Percentiles rank a stretch among this genome's conserved stretches.
These are phyloP conservation scores for Huntiella savannae DNA, from an alignment of 2,329 filamentous ascomycete genomes.

Conservation along the genomic window DNA sequence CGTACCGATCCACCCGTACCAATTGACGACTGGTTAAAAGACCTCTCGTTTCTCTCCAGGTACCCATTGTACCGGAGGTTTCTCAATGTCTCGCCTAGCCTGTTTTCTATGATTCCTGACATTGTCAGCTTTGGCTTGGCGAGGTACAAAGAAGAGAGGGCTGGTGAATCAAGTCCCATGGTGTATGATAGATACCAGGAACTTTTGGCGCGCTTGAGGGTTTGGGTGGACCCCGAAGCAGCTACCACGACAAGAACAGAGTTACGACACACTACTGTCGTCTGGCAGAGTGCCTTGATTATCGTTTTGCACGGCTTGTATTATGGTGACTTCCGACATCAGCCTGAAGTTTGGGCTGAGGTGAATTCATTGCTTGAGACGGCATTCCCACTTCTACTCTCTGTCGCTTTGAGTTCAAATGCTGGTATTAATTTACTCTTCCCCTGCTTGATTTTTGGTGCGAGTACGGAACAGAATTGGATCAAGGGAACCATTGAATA, in stretches of 20 bases:
- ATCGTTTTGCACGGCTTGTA: conserved; percentile 10
- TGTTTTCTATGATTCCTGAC: conserved; percentile 9
- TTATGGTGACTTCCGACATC: conserved; percentile 6
- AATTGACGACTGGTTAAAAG: conserved; percentile 9
- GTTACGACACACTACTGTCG: conserved; percentile 6
- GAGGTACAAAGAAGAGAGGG: conserved; percentile 5
- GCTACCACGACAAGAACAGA: conserved; percentile 8
- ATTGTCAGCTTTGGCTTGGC: conserved; percentile 6
- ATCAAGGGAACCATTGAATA: conserved; percentile 8
- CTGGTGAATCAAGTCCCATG: conserved; percentile 1
- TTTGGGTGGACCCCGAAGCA: conserved; percentile 8
- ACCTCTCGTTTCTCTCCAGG: conserved; percentile 2
- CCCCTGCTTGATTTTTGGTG: conserved; percentile 7
- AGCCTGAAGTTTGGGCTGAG: conserved; percentile 4
- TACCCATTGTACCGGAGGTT: conserved; percentile 6
- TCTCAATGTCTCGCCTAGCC: conserved; percentile 6
- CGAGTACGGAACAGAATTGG: conserved; percentile 11
- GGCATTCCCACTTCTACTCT: conserved; percentile 9
- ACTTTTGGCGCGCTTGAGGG: conserved; percentile 2
- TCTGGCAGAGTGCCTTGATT: conserved; percentile 8
- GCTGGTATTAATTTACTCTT: conserved; percentile 10
- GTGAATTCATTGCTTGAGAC: conserved; percentile 5
- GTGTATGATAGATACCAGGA: conserved; percentile 6
- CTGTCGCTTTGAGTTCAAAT: conserved; percentile 10
- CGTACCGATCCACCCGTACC: conserved; percentile 1